phyloP scores from a whole-genome alignment of 2,329 filamentous ascomycete genomes.

The Curvularia spicifera region DNA sequence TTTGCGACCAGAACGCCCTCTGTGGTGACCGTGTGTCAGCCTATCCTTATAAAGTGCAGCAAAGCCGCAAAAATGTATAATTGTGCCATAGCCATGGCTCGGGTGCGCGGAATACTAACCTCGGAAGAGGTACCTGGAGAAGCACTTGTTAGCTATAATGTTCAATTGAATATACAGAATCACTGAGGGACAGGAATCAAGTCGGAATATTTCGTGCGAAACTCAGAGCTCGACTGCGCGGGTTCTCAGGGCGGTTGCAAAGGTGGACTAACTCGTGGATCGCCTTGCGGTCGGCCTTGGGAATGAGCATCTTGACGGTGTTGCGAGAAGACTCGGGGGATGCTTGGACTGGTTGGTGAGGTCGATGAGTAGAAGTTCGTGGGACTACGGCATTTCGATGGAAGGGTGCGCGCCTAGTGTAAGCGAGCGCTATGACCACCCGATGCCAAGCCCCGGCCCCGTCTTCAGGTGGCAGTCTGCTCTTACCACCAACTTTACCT shows the following conservation, averaged over 20 bases:
- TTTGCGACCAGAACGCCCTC: constrained; percentile 91
- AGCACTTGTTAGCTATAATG: constrained; percentile 29
- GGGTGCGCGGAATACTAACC: constrained; percentile 46
- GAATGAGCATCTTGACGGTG: constrained; percentile 78
- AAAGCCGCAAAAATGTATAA: constrained; percentile 41
- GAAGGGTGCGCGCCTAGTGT: constrained; percentile 21
- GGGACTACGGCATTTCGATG: constrained; percentile 18
- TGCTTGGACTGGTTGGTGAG: constrained; percentile 28
- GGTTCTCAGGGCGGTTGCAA: constrained; percentile 21
- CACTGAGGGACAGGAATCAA: constrained; percentile 33
- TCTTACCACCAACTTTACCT: constrained; percentile 8
- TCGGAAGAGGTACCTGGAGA: constrained; percentile 51
- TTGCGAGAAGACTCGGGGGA: constrained; percentile 33
- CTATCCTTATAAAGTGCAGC: constrained; percentile 49
- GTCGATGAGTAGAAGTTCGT: constrained; percentile 29
- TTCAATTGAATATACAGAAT: constrained; percentile 19
- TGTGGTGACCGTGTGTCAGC: constrained; percentile 56
- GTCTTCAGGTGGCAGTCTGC: background rate
- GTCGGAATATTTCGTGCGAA: constrained; percentile 39
- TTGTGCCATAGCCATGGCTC: constrained; percentile 50
- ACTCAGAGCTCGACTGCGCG: constrained; percentile 36
- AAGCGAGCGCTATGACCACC: constrained; percentile 23
- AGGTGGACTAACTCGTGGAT: constrained; percentile 95
- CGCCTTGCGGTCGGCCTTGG: constrained; percentile 99
- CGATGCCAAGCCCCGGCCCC: constrained; percentile 10